Base-by-base conservation (phyloP, 2,329 filamentous ascomycete genomes). In the Bipolaris oryzae region DNA sequence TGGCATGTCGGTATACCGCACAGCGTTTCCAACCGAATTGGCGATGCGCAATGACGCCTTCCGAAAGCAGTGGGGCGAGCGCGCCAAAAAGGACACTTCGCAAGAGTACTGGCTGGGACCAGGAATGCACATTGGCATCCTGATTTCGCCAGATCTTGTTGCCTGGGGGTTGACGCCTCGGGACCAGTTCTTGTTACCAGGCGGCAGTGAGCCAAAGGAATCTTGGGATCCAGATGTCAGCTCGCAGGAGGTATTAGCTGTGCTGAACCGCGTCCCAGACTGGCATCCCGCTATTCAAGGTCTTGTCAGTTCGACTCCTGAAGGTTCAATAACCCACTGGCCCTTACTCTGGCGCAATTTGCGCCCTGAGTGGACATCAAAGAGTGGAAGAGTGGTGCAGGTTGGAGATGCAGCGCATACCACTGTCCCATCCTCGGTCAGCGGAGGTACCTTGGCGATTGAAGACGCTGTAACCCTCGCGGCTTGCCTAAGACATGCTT, bases 371-470 rank as follows among this genome's bases (percentile, higher is more conserved):
- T 84, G 81, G 81, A 71, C 81, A 3, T 81, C 51, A 5, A 42
- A 42, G 48, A 35, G 28, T 10, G 51, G 51, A 6, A 44, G 37
- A 6, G 44, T 53, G 18, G 28, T 49, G 16, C 79, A 82, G 42
- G 69, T 83, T 1, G 81, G 81, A 1, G 82, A 84, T 61, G 79
- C 77, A 53, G 82, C 81, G 46, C 81, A 84, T 57, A 75, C 80
- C 0, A 81, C 82, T 64, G 68, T 83, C 11, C 81, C 81, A 0
- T 82, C 80, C 0, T 80, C 78, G 46, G 79, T 79, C 0, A 81
- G 82, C 60, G 81, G 81, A 1, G 80, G 21, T 13, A 48, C 46
- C 25, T n/a, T 23, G 33, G 33, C 45, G 5, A 7, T 48, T 4
- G 45, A 48, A 38, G 45, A 48, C 7, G 33, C 31, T 11, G 5